Percentiles rank a stretch among this genome's conserved stretches.
These are phyloP conservation scores for Curvularia sp. DNA, from an alignment of 2,329 filamentous ascomycete species.

Conservation along the genomic window DNA sequence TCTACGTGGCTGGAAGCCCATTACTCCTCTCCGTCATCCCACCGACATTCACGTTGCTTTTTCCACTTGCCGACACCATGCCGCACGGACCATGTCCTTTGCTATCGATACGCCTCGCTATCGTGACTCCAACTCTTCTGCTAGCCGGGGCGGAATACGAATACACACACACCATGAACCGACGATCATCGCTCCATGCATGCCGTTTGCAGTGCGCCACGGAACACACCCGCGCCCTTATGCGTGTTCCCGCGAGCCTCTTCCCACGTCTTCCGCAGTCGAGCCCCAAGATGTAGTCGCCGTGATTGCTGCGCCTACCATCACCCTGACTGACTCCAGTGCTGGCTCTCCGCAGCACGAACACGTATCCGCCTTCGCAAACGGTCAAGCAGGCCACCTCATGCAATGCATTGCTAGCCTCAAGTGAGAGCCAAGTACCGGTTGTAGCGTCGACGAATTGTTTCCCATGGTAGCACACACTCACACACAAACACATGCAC, in stretches of 20 bases:
- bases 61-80: conserved; percentile 9
- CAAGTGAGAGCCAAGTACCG: conserved; percentile 4
- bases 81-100: background rate
- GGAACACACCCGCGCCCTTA: conserved; percentile 18
- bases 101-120: background rate
- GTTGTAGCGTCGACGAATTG: conserved; percentile 10
- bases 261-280: conserved; percentile 9
- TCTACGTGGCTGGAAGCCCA: background rate
- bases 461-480: conserved; percentile 11
- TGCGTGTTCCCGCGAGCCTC: conserved; percentile 16
- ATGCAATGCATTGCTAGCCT: conserved; percentile 12
- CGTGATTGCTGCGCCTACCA: background rate
- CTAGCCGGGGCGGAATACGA: background rate
- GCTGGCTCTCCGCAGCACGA: conserved; percentile 15
- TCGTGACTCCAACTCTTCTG: background rate
- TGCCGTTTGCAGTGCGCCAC: conserved; percentile 10
- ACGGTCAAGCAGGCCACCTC: conserved; percentile 3
- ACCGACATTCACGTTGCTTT: conserved; percentile 12
- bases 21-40: background rate
- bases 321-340: background rate
- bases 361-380: conserved; percentile 22
- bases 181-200: conserved; percentile 14
- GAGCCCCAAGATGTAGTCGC: conserved; percentile 1
- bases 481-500: background rate
- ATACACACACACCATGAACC: conserved; percentile 1